These are phyloP conservation scores for Nakaseomyces sp. DNA, from an alignment of 1,139 yeast species.

Conservation along the genomic window DNA sequence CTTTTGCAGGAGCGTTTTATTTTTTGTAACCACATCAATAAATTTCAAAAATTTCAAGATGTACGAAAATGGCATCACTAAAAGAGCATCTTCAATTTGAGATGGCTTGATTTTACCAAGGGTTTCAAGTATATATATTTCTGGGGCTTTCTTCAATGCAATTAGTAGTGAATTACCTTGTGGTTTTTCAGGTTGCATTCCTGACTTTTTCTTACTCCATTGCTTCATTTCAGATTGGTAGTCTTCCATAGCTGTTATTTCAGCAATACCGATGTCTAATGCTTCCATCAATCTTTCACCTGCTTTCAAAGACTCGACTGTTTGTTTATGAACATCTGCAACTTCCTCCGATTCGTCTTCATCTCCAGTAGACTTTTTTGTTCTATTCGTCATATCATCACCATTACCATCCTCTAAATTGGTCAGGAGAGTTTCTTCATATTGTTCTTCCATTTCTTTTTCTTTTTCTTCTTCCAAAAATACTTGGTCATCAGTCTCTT, in stretches of 20 bases:
- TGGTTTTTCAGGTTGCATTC: conserved; percentile 48
- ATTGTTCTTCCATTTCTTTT: conserved; percentile 85
- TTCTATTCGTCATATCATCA: conserved; percentile 31
- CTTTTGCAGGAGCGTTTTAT: conserved; percentile 38
- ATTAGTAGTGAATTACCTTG: conserved; percentile 59
- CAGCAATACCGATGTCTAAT: conserved; percentile 70
- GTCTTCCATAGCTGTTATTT: conserved; percentile 49
- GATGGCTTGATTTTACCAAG: conserved; percentile 64
- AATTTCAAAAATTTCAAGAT: conserved; percentile 62
- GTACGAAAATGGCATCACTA: conserved; percentile 84
- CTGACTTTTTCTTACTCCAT: conserved; percentile 37
- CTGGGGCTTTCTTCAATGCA: conserved; percentile 66
- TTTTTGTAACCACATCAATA: conserved; percentile 65
- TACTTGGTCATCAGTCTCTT: conserved; percentile 85
- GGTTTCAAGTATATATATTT: conserved; percentile 67
- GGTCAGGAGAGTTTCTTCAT: conserved; percentile 66
- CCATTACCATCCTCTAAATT: conserved; percentile 59
- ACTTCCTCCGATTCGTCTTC: conserved; percentile 40
- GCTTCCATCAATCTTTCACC: conserved; percentile 95
- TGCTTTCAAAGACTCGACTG: conserved; percentile 85
- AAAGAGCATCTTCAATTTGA: conserved; percentile 83
- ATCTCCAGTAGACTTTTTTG: conserved; percentile 23
- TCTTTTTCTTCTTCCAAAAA: conserved; percentile 95
- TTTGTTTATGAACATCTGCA: conserved; percentile 73
- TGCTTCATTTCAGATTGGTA: conserved; percentile 35